Percentiles rank a stretch among this genome's conserved stretches.
Conservation (phyloP, 2,329 filamentous ascomycete species). For the Phaeosphaeriaceae sp. region DNA sequence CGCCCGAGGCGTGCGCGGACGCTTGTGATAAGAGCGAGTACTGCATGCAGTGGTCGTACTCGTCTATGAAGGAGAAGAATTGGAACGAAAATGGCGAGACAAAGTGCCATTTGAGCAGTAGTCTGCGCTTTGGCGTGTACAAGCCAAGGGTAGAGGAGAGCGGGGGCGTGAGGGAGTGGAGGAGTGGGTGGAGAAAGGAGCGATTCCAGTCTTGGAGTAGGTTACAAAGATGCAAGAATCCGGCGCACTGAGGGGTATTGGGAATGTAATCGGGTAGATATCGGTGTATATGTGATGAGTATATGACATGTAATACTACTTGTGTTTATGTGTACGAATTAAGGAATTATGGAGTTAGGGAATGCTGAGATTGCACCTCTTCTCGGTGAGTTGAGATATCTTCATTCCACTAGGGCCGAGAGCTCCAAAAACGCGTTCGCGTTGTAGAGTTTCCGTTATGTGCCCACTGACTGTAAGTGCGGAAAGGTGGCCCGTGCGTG, state of each 20-base stretch:
- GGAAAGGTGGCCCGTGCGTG: no score
- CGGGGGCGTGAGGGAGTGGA: slow-evolving; percentile 23
- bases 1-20: slow-evolving; percentile 35
- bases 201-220: slow-evolving; percentile 35
- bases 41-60: slow-evolving; percentile 46
- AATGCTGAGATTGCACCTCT: no score
- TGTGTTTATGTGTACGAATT: no score
- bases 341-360: no score
- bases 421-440: no score
- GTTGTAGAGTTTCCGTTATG: no score
- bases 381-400: no score
- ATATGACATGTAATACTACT: background rate
- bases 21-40: slow-evolving; percentile 34
- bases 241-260: background rate
- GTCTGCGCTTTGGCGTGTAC: slow-evolving; percentile 33
- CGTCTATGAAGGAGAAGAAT: slow-evolving; percentile 30
- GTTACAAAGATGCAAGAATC: slow-evolving; percentile 35
- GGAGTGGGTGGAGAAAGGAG: slow-evolving; percentile 41
- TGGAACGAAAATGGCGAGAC: slow-evolving; percentile 42
- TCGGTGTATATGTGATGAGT: background rate
- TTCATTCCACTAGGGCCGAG: no score
- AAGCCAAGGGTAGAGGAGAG: slow-evolving; percentile 19
- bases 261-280: background rate
- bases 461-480: no score
- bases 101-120: slow-evolving; percentile 43